Percentiles rank a stretch among this genome's conserved stretches.
Evolutionary conservation across 1,284 basidiomycete species (phyloP).

Genomic region (Phylloboletellus chloephorus): DNA sequence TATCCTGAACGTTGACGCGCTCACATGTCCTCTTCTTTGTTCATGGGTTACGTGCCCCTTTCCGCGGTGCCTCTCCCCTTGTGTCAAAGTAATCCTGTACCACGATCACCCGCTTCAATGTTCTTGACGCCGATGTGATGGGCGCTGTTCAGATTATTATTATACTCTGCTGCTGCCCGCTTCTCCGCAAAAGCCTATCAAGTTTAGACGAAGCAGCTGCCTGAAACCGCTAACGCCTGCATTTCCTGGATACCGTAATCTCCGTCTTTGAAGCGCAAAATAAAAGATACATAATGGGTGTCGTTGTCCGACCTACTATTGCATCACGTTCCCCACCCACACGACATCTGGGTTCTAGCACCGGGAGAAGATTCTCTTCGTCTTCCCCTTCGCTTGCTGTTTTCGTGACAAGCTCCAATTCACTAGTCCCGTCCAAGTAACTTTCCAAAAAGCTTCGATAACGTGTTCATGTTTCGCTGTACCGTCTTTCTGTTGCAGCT

Average conservation of each 20-base stretch:
- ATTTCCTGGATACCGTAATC: slow-evolving; percentile 31
- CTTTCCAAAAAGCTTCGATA: slow-evolving; percentile 15
- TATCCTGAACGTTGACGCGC: slow-evolving; percentile 14
- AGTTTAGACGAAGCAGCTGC: slow-evolving; percentile 17
- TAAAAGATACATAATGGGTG: too few species aligned
- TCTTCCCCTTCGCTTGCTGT: slow-evolving; percentile 7
- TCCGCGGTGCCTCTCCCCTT: slow-evolving; percentile 11
- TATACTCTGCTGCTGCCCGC: slow-evolving; percentile 15
- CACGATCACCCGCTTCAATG: too few species aligned
- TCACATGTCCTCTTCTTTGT: slow-evolving; percentile 5
- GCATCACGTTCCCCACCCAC: slow-evolving; percentile 19
- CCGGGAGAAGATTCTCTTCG: slow-evolving; percentile 10
- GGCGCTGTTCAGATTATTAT: slow-evolving; percentile 15
- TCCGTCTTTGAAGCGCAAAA: slow-evolving; percentile 24
- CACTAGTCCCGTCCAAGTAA: neutral
- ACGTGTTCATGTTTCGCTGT: slow-evolving; percentile 12
- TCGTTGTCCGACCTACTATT: too few species aligned
- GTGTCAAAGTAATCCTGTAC: neutral
- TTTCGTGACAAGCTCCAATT: slow-evolving; percentile 1
- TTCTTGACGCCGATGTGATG: neutral
- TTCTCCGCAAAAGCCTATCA: slow-evolving; percentile 34
- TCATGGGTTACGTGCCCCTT: slow-evolving; percentile 17
- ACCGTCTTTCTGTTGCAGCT: slow-evolving; percentile 10
- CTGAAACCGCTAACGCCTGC: slow-evolving; percentile 27
- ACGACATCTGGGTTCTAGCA: slow-evolving; percentile 12